Evolutionary conservation across 2,329 filamentous ascomycete species (phyloP), one percentile per base, ranked within the genome.

Genomic region (Rhynchosporium graminicola): DNA sequence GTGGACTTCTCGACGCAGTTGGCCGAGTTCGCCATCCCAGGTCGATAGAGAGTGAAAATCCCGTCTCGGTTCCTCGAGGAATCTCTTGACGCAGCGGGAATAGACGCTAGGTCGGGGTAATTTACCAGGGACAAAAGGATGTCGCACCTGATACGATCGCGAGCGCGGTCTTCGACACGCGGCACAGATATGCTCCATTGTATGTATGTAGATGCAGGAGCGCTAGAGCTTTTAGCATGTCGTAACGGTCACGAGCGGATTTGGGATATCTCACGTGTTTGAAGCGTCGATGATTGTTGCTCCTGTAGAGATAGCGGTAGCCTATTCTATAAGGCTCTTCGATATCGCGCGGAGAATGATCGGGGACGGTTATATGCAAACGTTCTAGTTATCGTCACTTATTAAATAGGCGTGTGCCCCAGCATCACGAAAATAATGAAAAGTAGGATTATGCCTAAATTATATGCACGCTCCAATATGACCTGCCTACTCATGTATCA

Each of bases 381-480:
- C 31, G 10, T 31, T 50, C 9, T 33, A 50, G 10, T 50, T 33
- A 50, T 50, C 8, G 13, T 2, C 26, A 50, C 47, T 50, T 31
- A 33, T 50, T 50, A 15, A 50, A 31, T 50, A 50, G 29, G 47
- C 28, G 10, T 50, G 15, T 50, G 28, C 47, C 28, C 31, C 9
- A 46, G 26, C 9, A 20, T 46, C 15, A 46, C n/a, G 10, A 50
- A 33, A 33, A 50, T 31, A 50, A 50, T 13, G 15, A 50, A 50
- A 50, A 50, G 28, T 50, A 50, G 29, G 10, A 50, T 4, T 33
- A 50, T 50, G 47, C 47, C 28, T 50, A 33, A 50, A 31, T 31
- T 33, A 9, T 50, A 50, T 10, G 31, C 2, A 31, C 12, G 10
- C 28, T 50, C 10, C 4, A 31, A 50, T 33, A 28, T 50, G 10